phyloP scores from a whole-genome alignment of 2,329 filamentous ascomycete species.

The Emergomyces orientalis region DNA sequence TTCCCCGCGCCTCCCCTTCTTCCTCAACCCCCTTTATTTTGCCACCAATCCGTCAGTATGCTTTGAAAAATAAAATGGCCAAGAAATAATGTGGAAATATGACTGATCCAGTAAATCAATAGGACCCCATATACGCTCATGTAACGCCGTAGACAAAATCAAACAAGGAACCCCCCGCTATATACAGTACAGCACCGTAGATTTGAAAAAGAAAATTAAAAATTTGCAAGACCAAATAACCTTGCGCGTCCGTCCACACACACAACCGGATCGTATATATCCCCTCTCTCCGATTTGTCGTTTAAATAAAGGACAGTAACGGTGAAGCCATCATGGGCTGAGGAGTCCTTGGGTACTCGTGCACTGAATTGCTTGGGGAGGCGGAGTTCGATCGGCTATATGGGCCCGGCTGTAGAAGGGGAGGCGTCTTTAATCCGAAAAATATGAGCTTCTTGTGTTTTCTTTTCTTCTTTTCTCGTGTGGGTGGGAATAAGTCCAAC shows the following conservation, averaged over 20 bases:
- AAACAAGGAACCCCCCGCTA: not conserved
- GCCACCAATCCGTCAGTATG: not conserved
- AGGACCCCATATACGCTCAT: not conserved
- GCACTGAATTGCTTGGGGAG: slow-evolving; percentile 32
- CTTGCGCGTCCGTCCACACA: not conserved
- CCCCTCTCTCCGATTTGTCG: not conserved
- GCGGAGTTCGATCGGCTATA: slow-evolving; percentile 35
- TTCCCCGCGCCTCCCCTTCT: not conserved
- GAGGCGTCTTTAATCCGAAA: slow-evolving; percentile 25
- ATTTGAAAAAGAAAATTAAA: not conserved
- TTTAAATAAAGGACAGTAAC: slow-evolving; percentile 10
- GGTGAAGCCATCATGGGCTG: slow-evolving; percentile 35
- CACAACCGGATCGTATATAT: not conserved
- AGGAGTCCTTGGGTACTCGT: slow-evolving; percentile 35
- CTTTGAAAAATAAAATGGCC: not conserved
- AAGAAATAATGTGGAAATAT: not conserved
- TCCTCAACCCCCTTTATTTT: not conserved
- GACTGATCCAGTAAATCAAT: not conserved
- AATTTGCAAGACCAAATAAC: not conserved
- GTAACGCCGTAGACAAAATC: not conserved
- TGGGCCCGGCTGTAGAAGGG: slow-evolving; percentile 30
- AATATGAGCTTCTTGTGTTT: slow-evolving; percentile 3
- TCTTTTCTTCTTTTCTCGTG: not conserved
- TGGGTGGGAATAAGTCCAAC: not conserved
- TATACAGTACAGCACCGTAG: not conserved